Conservation (phyloP, 306 rosid genomes). For the Cicer chorassanicum region DNA sequence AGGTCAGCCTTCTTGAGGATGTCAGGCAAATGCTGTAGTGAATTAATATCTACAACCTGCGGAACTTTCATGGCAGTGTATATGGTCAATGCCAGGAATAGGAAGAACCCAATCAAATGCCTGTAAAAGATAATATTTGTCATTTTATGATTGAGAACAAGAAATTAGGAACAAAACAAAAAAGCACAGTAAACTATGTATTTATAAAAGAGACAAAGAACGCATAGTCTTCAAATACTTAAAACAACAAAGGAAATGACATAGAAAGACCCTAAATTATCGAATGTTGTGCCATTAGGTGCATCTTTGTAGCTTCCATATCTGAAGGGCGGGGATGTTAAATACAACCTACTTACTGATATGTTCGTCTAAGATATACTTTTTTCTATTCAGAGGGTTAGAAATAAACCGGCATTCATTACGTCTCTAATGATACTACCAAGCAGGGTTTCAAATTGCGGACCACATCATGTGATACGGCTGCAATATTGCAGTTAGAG, state of each 20-base stretch:
- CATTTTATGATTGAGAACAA: conserved; percentile 24
- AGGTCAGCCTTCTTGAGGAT: conserved; percentile 72
- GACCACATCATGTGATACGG: too few relatives aligned
- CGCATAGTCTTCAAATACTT: neutral
- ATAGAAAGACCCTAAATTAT: conserved; percentile 3
- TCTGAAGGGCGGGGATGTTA: neutral
- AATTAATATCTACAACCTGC: conserved; percentile 72
- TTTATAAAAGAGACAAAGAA: conserved; percentile 23
- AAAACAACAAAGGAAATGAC: conserved; percentile 9
- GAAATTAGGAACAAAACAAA: conserved; percentile 6
- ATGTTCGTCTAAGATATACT: neutral
- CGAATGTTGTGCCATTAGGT: conserved; percentile 1
- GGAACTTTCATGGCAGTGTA: conserved; percentile 90
- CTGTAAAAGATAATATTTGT: conserved; percentile 54
- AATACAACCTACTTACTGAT: neutral
- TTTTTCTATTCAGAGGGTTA: neutral
- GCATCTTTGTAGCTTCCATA: neutral
- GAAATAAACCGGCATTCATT: neutral
- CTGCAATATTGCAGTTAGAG: too few relatives aligned
- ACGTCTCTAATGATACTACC: neutral
- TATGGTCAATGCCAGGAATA: conserved; percentile 87
- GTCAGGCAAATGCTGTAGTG: conserved; percentile 73
- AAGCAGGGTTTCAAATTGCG: neutral
- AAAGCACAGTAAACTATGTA: conserved; percentile 6
- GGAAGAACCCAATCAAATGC: conserved; percentile 96